Evolutionary conservation across 2,329 filamentous ascomycete species (phyloP), one percentile per base, ranked within the genome.

Genomic region (Teratosphaeria epicoccoides): DNA sequence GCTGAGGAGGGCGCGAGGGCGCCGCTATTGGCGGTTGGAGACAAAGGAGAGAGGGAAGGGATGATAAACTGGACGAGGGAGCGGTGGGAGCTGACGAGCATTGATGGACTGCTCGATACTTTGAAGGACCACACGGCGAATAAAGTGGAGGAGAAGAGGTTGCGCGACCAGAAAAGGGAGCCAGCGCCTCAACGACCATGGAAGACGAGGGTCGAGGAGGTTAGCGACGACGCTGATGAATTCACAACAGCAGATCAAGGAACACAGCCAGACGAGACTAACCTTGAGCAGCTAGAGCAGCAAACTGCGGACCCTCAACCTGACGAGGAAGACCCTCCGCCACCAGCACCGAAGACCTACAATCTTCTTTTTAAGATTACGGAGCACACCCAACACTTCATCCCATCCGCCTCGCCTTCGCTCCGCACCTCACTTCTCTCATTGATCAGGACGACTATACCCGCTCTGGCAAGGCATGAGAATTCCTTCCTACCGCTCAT

Each of bases 401-500:
- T 98, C 10, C 89, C 91, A 5, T 90, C 88, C 0, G 83, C 87
- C 0, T 90, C 88, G 0, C 82, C 90, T 0, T 79, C 81, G 10
- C 77, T 98, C 7, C 83, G 91, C 40, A 82, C 82, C 25, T 87
- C 85, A 0, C 77, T 98, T 3, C 79, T 98, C 9, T 79, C 81
- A 14, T 80, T 97, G 5, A 78, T 97, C 11, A 73, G 78, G 24
- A 88, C 83, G 0, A 84, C 88, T 2, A 79, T 85, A 4, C 80
- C 84, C 0, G 77, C 86, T 0, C 78, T 98, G 2, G 80, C 85
- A 0, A 76, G 75, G 3, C 83, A 96, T 58, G 86, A 95, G 64
- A 83, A 90, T 55, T 81, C 82, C 0, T 96, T 95, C 65, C 71
- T 98, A 1, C 93, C 93, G 0, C 76, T 97, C 0, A 82, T 97